Base-by-base conservation (phyloP, 106 monocot species). In the Chionographis japonica region DNA sequence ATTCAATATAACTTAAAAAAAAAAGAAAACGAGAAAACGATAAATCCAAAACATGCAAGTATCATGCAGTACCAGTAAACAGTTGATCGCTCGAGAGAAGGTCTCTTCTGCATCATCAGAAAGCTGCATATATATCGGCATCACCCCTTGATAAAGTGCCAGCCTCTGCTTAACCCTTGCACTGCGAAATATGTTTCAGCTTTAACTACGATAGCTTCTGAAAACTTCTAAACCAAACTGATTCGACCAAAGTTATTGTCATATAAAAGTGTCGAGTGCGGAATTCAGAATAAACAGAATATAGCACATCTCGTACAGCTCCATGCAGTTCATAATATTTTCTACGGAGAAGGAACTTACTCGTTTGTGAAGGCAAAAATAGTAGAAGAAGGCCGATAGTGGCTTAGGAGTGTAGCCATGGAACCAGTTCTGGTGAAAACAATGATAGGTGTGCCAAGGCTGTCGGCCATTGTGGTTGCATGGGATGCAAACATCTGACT, bases 381-480 rank as follows among this genome's bases (percentile, higher is more conserved):
- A 11, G 84, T 84, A 49, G 77, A 78, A 27, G 75, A 86, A 10
- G 95, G 95, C 12, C 92, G 81, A 68, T 80, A 89, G 63, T 97
- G 92, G 72, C 95, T 97, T 41, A 97, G 63, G 63, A 92, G 81
- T 12, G 78, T 74, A 61, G 95, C 95, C 95, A 97, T 97, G 20
- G 95, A 97, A 52, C 89, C 95, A 12, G 95, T 92, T 64, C 79
- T 86, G 46, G 95, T 97, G 83, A 97, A 97, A 71, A 97, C 95
- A 59, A 97, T 89, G n/a, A 97, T 97, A n/a, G 92, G 81, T 52
- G 89, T 83, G 41, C 73, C 66, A 14, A 92, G 78, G 50, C 80
- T 84, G 58, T 97, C 76, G 0, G 89, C 84, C 88, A 97, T 97
- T 27, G 69, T 75, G 4, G 95, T 84, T 52, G 95, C 78, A 80